phyloP scores from a whole-genome alignment of 2,329 filamentous ascomycete genomes.

The Fusarium sulawesiense region DNA sequence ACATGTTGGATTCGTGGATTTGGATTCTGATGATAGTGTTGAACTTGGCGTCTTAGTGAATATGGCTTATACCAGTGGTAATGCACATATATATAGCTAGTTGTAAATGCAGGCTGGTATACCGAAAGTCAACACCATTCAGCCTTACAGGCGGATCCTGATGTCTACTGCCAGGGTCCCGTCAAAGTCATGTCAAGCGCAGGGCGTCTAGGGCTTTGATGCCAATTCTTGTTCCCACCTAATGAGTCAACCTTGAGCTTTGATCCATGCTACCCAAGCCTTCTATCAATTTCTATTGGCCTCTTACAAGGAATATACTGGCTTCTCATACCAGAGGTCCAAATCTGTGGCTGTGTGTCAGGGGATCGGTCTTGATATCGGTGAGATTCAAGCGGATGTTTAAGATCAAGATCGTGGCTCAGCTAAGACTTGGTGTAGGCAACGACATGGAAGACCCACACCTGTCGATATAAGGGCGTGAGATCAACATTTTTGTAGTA shows the following conservation, averaged over 20 bases:
- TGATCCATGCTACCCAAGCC: neutral
- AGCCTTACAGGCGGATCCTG: slow-evolving; percentile 38
- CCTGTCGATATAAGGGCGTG: slow-evolving; percentile 42
- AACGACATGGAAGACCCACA: slow-evolving; percentile 13
- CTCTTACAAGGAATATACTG: neutral
- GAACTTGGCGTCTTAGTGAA: neutral
- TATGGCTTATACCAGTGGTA: neutral
- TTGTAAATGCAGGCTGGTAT: neutral
- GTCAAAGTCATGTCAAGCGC: slow-evolving; percentile 30
- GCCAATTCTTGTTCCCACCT: neutral
- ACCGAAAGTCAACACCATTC: neutral
- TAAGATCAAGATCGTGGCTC: slow-evolving; percentile 8
- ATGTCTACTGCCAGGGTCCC: neutral
- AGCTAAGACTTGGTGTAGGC: slow-evolving; percentile 6
- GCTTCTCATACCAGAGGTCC: neutral
- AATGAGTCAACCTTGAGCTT: slow-evolving; percentile 24
- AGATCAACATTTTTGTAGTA: neutral
- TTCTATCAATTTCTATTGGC: slow-evolving; percentile 3
- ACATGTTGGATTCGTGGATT: slow-evolving; percentile 40
- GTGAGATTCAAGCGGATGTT: neutral
- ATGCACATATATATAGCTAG: slow-evolving; percentile 18
- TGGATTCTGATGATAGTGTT: neutral
- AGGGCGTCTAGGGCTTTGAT: slow-evolving; percentile 33
- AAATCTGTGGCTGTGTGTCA: neutral
- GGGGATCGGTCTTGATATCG: neutral